A percentile compares a stretch with the other conserved stretches of the same genome.
Conservation (phyloP, 768 basidiomycete species). For the Mycena amicta region DNA sequence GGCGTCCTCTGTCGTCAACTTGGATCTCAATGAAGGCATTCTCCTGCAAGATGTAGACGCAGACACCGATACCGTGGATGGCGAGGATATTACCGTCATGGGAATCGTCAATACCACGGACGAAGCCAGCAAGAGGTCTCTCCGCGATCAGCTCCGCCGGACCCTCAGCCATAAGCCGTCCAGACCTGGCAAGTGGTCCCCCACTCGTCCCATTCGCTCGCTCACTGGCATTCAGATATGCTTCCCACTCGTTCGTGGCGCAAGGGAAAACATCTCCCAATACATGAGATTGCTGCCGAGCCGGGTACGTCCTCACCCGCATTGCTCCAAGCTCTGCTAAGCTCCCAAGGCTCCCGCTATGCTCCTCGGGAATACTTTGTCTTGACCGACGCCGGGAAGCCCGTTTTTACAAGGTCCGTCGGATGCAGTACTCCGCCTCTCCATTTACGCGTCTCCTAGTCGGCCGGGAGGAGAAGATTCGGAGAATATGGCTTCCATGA, state of each 20-base stretch:
- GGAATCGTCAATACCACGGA: constrained; percentile 48
- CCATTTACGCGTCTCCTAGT: constrained; percentile 31
- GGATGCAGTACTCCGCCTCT: constrained; percentile 12
- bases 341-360: constrained; percentile 39
- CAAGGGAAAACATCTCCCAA: constrained; percentile 34
- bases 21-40: constrained; percentile 67
- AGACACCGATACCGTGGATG: constrained; percentile 56
- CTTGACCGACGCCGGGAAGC: constrained; percentile 94
- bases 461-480: constrained; percentile 57
- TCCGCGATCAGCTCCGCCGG: constrained; percentile 72
- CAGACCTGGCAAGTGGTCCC: constrained; percentile 44
- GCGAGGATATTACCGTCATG: constrained; percentile 54
- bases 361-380: constrained; percentile 84
- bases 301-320: constrained; percentile 35
- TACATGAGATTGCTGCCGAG: constrained; percentile 43
- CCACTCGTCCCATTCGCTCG: constrained; percentile 5
- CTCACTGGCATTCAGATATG: constrained; percentile 27
- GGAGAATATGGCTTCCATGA: constrained; percentile 73
- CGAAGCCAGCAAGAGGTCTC: constrained; percentile 61
- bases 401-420: constrained; percentile 86
- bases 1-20: constrained; percentile 69
- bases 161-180: constrained; percentile 60
- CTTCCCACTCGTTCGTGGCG: constrained; percentile 30
- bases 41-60: constrained; percentile 71
- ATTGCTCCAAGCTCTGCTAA: constrained; percentile 19